Evolutionary conservation across 1,284 basidiomycete genomes (phyloP), one percentile per base, ranked within the genome.

Genomic region (Cryptococcus amylolentus): DNA sequence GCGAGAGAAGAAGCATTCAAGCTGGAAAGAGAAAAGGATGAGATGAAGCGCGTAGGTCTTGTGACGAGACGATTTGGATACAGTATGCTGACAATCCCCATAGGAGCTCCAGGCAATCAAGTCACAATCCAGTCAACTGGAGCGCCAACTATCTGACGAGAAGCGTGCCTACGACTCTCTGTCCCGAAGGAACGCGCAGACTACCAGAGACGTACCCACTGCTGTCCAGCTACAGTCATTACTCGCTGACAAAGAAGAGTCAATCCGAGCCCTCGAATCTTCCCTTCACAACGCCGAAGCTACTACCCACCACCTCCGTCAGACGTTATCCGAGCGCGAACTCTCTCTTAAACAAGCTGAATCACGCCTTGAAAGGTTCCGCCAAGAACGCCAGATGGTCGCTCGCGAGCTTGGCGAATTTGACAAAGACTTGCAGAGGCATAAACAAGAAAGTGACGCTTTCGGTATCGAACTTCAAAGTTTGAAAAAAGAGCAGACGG

Each of bases 381-480:
- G 61, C 26, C 53, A 43, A 1, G 69, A 71, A 51, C 55, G 65
- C 39, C 35, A 52, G 38, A 51, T 35, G 16, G 51, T 69, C 18
- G 45, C 53, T 10, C 16, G 52, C 28, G 74, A 78, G 20, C 62
- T 78, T 0, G 42, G 42, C 1, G 63, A 52, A 1, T 73, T 77
- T 44, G 68, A 70, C 45, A 50, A 43, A n/a, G 73, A 74, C 57
- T 60, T 78, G 4, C 51, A 54, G 26, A 23, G 47, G 5, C 72
- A 77, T 23, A 80, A 84, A 13, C 77, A 80, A 38, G 85, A 87
- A 57, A 83, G 82, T 9, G 78, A 58, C 40, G 55, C 57, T 6
- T 76, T 78, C 43, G 69, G 68, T 2, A n/a, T 78, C 16, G 85
- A 86, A 59, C 80, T 91, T 35, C 79, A 80, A 4, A 76, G 76